A percentile compares a stretch with the other conserved stretches of the same genome.
These are phyloP conservation scores for Sarocladium kiliense DNA, from an alignment of 2,329 filamentous ascomycete species.

Conservation along the genomic window DNA sequence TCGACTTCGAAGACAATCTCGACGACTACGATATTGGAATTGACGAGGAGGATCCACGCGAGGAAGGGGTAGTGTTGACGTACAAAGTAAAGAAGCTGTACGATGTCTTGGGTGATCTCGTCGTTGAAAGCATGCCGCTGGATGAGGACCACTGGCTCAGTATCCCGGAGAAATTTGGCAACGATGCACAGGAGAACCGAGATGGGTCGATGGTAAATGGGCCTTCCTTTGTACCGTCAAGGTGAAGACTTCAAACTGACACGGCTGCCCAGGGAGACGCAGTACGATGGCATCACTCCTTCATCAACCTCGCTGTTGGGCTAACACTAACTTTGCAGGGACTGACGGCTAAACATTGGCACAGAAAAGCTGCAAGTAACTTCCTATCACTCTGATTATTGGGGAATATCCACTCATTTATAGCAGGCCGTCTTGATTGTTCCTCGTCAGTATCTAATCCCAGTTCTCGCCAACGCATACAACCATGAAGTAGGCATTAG, in stretches of 20 bases:
- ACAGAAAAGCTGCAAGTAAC: background rate
- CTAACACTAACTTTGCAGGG: background rate
- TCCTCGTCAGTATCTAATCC: background rate
- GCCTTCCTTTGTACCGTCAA: background rate
- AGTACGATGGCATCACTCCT: background rate
- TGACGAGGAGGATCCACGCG: background rate
- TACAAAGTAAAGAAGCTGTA: slow-evolving; percentile 1
- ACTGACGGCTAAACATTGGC: background rate
- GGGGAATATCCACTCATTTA: background rate
- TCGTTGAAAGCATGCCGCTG: background rate
- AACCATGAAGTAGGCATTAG: background rate
- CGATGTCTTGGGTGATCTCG: background rate
- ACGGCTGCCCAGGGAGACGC: background rate
- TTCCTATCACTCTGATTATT: too few species aligned
- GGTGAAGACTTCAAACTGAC: background rate
- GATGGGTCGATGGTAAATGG: background rate
- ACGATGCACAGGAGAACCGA: background rate
- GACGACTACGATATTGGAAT: background rate
- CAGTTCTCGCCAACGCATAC: background rate
- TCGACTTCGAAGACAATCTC: background rate
- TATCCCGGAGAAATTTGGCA: background rate
- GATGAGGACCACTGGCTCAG: background rate
- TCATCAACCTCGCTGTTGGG: too few species aligned
- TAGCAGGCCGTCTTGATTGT: background rate
- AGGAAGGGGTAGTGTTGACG: background rate